Percentiles rank a stretch among this genome's conserved stretches.
phyloP scores from a whole-genome alignment of 345 rosid species.

The Iberis pinnata region DNA sequence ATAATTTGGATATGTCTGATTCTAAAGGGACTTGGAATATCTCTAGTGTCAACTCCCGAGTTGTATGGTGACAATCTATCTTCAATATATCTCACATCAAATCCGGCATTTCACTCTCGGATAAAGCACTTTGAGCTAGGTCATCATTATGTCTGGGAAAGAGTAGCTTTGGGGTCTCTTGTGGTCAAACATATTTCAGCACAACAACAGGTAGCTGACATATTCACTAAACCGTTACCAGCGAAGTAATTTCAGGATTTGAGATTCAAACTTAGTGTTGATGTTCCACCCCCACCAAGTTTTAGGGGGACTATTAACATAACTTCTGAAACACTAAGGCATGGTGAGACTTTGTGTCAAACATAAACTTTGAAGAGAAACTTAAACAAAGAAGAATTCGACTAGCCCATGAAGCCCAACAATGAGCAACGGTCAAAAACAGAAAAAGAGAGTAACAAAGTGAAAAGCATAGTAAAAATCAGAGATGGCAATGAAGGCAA shows the following conservation, averaged over 20 bases:
- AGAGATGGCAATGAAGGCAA: too few species aligned
- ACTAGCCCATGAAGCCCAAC: too few species aligned
- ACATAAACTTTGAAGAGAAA: too few species aligned
- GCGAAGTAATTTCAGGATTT: neutral
- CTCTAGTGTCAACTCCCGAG: neutral
- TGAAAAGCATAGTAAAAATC: too few species aligned
- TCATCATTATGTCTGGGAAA: neutral
- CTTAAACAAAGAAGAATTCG: too few species aligned
- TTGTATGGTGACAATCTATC: neutral
- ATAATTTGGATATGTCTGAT: neutral
- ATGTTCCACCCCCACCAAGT: neutral
- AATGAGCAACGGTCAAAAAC: too few species aligned
- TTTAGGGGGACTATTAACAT: neutral
- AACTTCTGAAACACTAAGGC: too few species aligned
- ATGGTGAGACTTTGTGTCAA: too few species aligned
- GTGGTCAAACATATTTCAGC: neutral
- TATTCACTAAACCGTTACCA: neutral
- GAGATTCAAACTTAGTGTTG: neutral
- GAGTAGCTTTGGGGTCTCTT: neutral
- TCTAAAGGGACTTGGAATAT: neutral
- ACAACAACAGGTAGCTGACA: neutral
- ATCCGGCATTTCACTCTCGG: neutral
- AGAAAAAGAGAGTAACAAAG: too few species aligned
- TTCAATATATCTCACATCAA: neutral
- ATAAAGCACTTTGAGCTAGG: neutral